Evolutionary conservation across 306 rosid species (phyloP), one percentile per base, ranked within the genome.

Genomic region (Trichosanthes cucumerina): DNA sequence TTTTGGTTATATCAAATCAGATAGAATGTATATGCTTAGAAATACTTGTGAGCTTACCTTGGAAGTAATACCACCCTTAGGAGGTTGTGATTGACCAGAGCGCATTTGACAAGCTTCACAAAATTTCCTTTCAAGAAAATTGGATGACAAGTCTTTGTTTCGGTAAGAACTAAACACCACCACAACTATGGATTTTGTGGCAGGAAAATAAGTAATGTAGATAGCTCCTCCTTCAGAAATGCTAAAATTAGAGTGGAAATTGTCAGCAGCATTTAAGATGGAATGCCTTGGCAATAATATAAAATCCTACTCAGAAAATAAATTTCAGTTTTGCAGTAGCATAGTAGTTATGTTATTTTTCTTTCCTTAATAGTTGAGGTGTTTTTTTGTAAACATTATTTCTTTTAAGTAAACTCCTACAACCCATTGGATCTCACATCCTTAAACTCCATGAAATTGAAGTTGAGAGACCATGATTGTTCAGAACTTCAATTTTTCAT

Each of bases 131-230:
- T 92, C 96, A 33, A 95, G 97, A 87, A 86, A 89, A 76, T 82
- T 77, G 39, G 91, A 86, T 8, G 96, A 88, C 80, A 95, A 77
- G 81, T 95, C 98, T 70, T 91, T 89, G 88, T 92, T 95, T 78
- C 91, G 97, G 81, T 89, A 92, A 60, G 98, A 93, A 88, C 90
- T 95, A 79, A 91, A 97, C 78, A 88, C 90, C 85, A 95, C 91
- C 66, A 88, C 89, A 66, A 59, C 79, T 78, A 95, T 88, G 78
- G 91, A 75, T 83, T 80, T 87, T 78, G 93, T 88, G 44, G 91
- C 82, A 73, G 96, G 96, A 80, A 92, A 92, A 85, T 89, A 95
- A 53, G 88, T 89, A 81, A 85, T 86, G 75, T 80, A 92, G 82
- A 92, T 82, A 76, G 93, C 98, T 9, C 97, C 90, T 66, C 96